Conservation (phyloP, 106 monocot genomes). For the Phalaenopsis equestris region DNA sequence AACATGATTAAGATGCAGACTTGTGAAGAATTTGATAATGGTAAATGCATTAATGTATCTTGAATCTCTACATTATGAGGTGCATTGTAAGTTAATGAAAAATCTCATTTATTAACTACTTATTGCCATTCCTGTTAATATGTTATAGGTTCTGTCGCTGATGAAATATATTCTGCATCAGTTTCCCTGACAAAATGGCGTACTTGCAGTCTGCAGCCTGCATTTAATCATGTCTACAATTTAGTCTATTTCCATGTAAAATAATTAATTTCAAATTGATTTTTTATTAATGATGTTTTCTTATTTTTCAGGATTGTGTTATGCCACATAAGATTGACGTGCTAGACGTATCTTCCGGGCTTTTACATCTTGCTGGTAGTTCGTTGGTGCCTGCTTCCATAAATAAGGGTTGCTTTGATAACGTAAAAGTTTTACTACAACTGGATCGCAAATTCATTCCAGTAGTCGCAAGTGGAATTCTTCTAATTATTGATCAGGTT, state of each 20-base stretch:
- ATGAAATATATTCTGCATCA: constrained; percentile 19
- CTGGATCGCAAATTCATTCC: constrained; percentile 94
- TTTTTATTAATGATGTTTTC: neutral
- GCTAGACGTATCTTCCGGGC: constrained; percentile 75
- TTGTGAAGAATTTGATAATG: constrained; percentile 9
- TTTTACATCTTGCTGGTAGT: constrained; percentile 63
- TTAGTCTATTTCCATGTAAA: neutral
- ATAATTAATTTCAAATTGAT: neutral
- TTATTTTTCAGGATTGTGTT: constrained; percentile 23
- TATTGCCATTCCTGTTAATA: neutral
- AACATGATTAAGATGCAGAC: constrained; percentile 8
- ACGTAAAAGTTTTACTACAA: constrained; percentile 77
- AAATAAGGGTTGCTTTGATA: constrained; percentile 44
- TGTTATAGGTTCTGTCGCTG: constrained; percentile 8
- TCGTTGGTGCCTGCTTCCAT: constrained; percentile 71
- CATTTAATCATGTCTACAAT: constrained; percentile 36
- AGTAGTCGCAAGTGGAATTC: constrained; percentile 51
- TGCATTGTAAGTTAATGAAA: constrained; percentile 14
- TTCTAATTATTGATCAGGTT: constrained; percentile 91
- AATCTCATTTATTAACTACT: neutral
- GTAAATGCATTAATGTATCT: constrained; percentile 4
- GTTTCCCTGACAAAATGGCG: constrained; percentile 58
- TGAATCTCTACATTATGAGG: constrained; percentile 5
- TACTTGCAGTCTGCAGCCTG: constrained; percentile 21
- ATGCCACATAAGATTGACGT: constrained; percentile 38